Percentiles rank a stretch among this genome's conserved stretches.
Evolutionary conservation across 768 basidiomycete genomes (phyloP).

Genomic region (Megacollybia marginata): DNA sequence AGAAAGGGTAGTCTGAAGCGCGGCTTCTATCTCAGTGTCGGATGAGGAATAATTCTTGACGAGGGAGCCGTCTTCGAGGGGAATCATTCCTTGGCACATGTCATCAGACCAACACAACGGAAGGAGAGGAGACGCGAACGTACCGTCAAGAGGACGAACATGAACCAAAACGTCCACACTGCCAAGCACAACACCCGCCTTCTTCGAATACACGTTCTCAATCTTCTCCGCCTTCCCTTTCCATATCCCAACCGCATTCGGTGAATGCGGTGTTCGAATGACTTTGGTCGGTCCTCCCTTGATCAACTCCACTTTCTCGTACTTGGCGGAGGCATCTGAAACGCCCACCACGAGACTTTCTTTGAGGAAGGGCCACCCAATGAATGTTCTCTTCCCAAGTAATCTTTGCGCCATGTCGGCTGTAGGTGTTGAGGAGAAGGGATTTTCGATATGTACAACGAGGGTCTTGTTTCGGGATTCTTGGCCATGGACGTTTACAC

Average conservation of each 20-base stretch:
- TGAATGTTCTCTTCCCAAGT: constrained; percentile 71
- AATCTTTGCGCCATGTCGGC: constrained; percentile 72
- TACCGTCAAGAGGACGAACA: constrained; percentile 87
- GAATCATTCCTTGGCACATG: constrained; percentile 63
- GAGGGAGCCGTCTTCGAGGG: constrained; percentile 82
- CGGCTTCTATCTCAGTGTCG: constrained; percentile 80
- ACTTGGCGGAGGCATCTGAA: constrained; percentile 82
- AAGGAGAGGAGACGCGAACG: constrained; percentile 6
- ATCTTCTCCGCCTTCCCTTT: constrained; percentile 75
- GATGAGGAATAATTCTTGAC: constrained; percentile 88
- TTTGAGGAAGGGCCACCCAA: constrained; percentile 92
- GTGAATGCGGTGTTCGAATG: constrained; percentile 66
- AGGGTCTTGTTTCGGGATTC: constrained; percentile 93
- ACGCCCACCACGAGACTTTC: constrained; percentile 85
- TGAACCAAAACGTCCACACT: constrained; percentile 76
- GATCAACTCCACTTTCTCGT: constrained; percentile 60
- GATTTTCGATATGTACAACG: constrained; percentile 78
- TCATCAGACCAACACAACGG: not conserved
- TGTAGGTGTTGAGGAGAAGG: constrained; percentile 56
- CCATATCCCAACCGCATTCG: constrained; percentile 66
- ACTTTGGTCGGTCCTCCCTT: constrained; percentile 46
- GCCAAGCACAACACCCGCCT: constrained; percentile 80
- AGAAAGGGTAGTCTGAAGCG: constrained; percentile 78
- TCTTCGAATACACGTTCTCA: constrained; percentile 83
- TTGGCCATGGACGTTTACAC: constrained; percentile 87